Evolutionary conservation across 2,329 filamentous ascomycete species (phyloP), one percentile per base, ranked within the genome.

Genomic region (Myriosclerotinia scirpicola): DNA sequence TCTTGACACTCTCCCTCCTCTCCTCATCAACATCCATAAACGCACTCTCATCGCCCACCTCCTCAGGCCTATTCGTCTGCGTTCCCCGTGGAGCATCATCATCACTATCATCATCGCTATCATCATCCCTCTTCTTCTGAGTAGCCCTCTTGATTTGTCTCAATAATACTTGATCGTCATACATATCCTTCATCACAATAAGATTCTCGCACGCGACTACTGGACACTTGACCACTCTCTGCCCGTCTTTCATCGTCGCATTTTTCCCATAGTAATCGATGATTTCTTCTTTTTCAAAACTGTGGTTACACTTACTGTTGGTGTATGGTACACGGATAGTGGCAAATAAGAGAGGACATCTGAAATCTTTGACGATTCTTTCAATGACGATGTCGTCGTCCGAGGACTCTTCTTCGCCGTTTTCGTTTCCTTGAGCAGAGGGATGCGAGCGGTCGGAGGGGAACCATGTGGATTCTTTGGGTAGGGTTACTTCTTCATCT

Each of bases 371-470:
- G 5, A 83, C 84, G 69, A 87, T 86, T 59, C 85, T 81, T 38
- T 85, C 83, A 40, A 93, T 83, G 1, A 88, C 83, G 34, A 93
- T 81, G 53, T 93, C 90, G 26, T 90, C 88, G 65, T 90, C 88
- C 20, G 83, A 82, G 6, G 77, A 81, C 3, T 71, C 78, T 0
- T 72, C 78, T 50, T 48, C 40, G n/a, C 15, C 48, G 30, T 42
- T n/a, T 42, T 40, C 7, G 20, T 26, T 26, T 7, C 8, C 14
- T 50, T 61, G 58, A 0, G 44, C 9, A 26, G 58, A 50, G 2
- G 30, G 20, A 17, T 30, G 44, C 1, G n/a, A 26, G 44, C 58
- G 44, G 40, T 73, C 71, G 8, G 72, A 69, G 22, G 78, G 74
- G 74, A 91, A 90, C 88, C 88, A 91, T 14, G 85, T 84, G 15